Evolutionary conservation across 2,329 filamentous ascomycete genomes (phyloP).

Genomic region (Cercospora beticola): DNA sequence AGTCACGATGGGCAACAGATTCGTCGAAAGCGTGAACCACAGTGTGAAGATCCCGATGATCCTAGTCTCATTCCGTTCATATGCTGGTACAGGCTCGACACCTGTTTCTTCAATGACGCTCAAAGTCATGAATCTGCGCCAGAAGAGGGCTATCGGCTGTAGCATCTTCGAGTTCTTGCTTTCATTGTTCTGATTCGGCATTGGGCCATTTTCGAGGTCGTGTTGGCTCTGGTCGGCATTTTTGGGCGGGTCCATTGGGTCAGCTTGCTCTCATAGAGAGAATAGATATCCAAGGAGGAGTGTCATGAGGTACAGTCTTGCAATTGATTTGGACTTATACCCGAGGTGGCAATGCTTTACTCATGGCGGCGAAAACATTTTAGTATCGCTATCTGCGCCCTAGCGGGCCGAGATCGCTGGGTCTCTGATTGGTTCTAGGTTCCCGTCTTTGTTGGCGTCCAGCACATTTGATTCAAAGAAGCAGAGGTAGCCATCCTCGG

Average conservation of each 20-base stretch:
- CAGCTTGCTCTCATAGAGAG: neutral
- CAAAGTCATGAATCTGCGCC: slow-evolving; percentile 10
- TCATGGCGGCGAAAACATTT: neutral
- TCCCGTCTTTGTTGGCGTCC: neutral
- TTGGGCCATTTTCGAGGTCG: neutral
- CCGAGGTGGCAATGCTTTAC: neutral
- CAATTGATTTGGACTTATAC: neutral
- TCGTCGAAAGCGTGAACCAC: slow-evolving; percentile 60
- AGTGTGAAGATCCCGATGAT: slow-evolving; percentile 60
- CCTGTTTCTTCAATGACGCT: slow-evolving; percentile 38
- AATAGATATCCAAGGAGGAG: neutral
- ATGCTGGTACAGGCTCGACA: slow-evolving; percentile 56
- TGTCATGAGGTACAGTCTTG: neutral
- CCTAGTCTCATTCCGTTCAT: slow-evolving; percentile 54
- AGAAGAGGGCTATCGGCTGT: neutral
- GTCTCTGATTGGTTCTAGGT: neutral
- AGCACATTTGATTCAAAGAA: neutral
- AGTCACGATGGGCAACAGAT: slow-evolving; percentile 61
- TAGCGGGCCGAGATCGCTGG: neutral
- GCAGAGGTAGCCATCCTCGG: neutral
- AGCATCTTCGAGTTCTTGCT: neutral
- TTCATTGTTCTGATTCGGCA: neutral
- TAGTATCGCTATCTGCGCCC: neutral
- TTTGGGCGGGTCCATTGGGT: neutral
- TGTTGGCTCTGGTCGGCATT: neutral